A percentile compares a stretch with the other conserved stretches of the same genome.
Evolutionary conservation across 306 rosid genomes (phyloP).

Genomic region (Castanopsis chinensis): DNA sequence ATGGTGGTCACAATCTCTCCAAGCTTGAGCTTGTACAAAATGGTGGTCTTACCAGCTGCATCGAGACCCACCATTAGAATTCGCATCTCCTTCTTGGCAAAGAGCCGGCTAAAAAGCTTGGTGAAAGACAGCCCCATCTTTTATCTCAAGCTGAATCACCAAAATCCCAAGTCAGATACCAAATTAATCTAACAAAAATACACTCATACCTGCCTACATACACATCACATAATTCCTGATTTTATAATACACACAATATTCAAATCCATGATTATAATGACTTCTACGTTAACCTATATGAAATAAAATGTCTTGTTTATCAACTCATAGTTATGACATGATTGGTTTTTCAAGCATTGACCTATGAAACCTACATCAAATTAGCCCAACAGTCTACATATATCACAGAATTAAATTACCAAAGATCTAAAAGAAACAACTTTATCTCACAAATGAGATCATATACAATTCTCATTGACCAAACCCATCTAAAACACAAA

Average conservation of each 20-base stretch:
- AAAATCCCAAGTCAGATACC: constrained; percentile 3
- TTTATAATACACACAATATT: not conserved
- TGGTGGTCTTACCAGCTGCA: constrained; percentile 71
- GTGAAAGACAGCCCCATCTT: constrained; percentile 68
- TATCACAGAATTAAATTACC: not conserved
- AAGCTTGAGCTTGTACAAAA: constrained; percentile 70
- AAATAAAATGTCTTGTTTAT: too few species aligned
- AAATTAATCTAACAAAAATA: not conserved
- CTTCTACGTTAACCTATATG: not conserved
- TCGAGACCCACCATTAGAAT: constrained; percentile 52
- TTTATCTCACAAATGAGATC: not conserved
- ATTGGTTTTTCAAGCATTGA: too few species aligned
- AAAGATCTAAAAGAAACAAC: not conserved
- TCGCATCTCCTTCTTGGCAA: constrained; percentile 70
- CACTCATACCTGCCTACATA: not conserved
- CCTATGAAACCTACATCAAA: too few species aligned
- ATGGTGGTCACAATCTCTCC: constrained; percentile 77
- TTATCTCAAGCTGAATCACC: constrained; percentile 30
- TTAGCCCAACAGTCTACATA: too few species aligned
- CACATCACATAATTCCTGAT: not conserved
- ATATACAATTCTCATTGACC: not conserved
- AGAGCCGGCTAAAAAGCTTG: constrained; percentile 72
- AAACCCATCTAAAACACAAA: not conserved
- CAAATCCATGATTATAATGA: not conserved
- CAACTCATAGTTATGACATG: too few species aligned